These are phyloP conservation scores for Coniochaeta sp. DNA, from an alignment of 2,329 filamentous ascomycete species.

Conservation along the genomic window DNA sequence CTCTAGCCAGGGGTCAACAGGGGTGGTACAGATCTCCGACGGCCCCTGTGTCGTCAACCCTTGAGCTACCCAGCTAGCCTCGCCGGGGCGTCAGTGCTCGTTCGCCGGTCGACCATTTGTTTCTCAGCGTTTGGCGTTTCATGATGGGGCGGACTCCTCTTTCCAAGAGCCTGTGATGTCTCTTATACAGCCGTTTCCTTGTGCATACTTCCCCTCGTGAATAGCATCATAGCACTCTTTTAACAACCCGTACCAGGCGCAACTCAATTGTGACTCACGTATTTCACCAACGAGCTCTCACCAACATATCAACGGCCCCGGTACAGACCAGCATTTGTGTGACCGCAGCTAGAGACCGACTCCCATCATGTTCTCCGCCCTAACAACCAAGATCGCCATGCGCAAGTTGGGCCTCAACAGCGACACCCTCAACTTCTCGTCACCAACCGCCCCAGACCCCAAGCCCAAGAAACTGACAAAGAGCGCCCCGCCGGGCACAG, in stretches of 20 bases:
- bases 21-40: slow-evolving; percentile 16
- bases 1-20: slow-evolving; percentile 3
- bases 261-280: background rate
- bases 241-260: background rate
- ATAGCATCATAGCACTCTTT: background rate
- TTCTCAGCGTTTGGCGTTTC: slow-evolving; percentile 10
- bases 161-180: background rate
- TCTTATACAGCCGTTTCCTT: background rate
- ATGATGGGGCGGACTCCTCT: slow-evolving; percentile 1
- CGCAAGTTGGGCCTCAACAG: slow-evolving; percentile 47
- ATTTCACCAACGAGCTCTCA: background rate
- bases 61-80: background rate
- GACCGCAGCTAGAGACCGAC: background rate
- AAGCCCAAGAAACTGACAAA: slow-evolving; percentile 21
- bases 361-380: slow-evolving; percentile 43
- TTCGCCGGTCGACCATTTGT: slow-evolving; percentile 5
- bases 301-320: background rate
- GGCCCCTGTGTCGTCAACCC: slow-evolving; percentile 18
- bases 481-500: slow-evolving; percentile 14
- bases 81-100: background rate
- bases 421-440: slow-evolving; percentile 36
- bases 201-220: background rate
- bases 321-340: background rate
- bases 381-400: slow-evolving; percentile 51
- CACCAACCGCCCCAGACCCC: slow-evolving; percentile 17